Conservation (phyloP, 345 rosid species). For the Mangifera indica region DNA sequence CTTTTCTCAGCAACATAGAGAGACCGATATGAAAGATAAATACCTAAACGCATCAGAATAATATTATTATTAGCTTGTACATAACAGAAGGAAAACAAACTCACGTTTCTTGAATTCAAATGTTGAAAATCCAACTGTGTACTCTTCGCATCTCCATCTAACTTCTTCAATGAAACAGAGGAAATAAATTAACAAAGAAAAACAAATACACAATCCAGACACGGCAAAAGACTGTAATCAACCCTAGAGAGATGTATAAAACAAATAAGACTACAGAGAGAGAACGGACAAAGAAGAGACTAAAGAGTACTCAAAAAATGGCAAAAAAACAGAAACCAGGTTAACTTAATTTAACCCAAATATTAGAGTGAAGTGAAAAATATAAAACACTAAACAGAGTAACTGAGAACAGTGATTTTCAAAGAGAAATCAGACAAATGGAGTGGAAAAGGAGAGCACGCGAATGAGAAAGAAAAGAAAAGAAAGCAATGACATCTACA, state of each 20-base stretch:
- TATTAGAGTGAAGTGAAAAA: constrained; percentile 1
- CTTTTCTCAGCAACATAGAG: no score
- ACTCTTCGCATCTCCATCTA: constrained; percentile 26
- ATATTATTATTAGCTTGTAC: no score
- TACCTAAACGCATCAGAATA: no score
- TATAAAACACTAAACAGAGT: not conserved
- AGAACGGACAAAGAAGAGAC: constrained; percentile 1
- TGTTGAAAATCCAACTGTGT: constrained; percentile 16
- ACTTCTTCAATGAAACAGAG: constrained; percentile 14
- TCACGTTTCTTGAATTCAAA: constrained; percentile 29
- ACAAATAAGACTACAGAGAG: not conserved
- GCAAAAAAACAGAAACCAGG: not conserved
- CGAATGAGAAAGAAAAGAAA: constrained; percentile 19
- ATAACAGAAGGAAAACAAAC: not conserved
- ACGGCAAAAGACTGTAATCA: not conserved
- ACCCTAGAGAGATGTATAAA: constrained; percentile 9
- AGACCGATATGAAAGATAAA: no score
- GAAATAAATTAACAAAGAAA: not conserved
- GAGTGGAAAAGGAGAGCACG: constrained; percentile 31
- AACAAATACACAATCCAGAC: not conserved
- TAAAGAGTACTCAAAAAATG: not conserved
- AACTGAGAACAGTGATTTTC: not conserved
- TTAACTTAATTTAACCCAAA: not conserved
- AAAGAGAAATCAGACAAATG: constrained; percentile 29
- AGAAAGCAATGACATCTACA: constrained; percentile 12